Conservation (phyloP, 2,329 filamentous ascomycete species). For the Apiospora aurea region DNA sequence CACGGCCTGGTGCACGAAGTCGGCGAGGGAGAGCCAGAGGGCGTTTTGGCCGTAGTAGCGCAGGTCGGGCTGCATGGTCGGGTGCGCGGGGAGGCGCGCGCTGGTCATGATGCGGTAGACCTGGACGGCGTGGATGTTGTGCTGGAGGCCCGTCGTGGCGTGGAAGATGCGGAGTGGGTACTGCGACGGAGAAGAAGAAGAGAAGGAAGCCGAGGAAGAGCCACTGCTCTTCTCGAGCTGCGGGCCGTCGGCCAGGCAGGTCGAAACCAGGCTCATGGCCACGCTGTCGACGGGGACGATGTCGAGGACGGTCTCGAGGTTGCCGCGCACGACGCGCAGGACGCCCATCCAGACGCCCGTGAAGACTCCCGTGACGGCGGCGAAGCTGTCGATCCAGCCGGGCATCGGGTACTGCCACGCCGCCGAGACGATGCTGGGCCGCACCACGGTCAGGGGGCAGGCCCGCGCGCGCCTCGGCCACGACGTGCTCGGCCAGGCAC, state of each 20-base stretch:
- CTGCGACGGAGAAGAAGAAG: no score
- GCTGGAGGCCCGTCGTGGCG: background rate
- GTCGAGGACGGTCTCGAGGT: background rate
- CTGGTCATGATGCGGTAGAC: conserved; percentile 12
- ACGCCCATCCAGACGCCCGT: conserved; percentile 9
- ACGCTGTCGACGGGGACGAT: background rate
- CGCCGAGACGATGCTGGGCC: conserved; percentile 9
- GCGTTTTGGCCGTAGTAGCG: conserved; percentile 1
- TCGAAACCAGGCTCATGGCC: conserved; percentile 4
- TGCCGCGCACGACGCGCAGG: background rate
- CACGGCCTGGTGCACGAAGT: conserved; percentile 12
- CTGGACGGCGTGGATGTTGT: conserved; percentile 3
- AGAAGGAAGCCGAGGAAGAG: background rate
- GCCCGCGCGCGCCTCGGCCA: background rate
- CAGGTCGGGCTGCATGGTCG: conserved; percentile 3
- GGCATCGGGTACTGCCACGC: conserved; percentile 4
- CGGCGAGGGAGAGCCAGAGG: conserved; percentile 2
- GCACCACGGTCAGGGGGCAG: background rate
- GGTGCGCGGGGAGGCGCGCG: conserved; percentile 2
- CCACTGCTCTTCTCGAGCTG: background rate
- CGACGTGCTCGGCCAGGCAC: conserved; percentile 15
- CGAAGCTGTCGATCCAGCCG: conserved; percentile 7
- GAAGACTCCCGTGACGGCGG: background rate
- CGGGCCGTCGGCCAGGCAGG: background rate
- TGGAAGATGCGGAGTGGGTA: conserved; percentile 8